Evolutionary conservation across 2,329 filamentous ascomycete species (phyloP).

Genomic region (Macrophomina tecta): DNA sequence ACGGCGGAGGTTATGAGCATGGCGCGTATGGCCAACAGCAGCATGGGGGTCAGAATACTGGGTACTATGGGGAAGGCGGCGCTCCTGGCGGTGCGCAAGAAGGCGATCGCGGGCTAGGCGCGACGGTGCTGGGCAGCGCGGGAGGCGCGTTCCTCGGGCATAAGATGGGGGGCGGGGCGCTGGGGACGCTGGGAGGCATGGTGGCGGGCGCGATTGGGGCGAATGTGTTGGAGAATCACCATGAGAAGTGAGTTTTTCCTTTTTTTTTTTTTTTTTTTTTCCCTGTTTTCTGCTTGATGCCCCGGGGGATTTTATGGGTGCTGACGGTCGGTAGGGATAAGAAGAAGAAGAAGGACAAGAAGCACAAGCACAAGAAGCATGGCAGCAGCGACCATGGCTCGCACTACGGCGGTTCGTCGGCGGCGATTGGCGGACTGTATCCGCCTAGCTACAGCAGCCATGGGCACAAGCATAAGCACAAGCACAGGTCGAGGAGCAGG

Average conservation of each 20-base stretch:
- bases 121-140: slow-evolving; percentile 60
- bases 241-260: slow-evolving; percentile 42
- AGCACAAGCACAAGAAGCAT: slow-evolving; percentile 40
- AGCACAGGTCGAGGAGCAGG: slow-evolving; percentile 40
- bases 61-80: slow-evolving; percentile 30
- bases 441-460: slow-evolving; percentile 36
- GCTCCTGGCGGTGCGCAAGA: slow-evolving; percentile 34
- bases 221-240: slow-evolving; percentile 57
- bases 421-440: slow-evolving; percentile 44
- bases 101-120: slow-evolving; percentile 64
- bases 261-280: slow-evolving; percentile 10
- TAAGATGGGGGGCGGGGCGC: slow-evolving; percentile 59
- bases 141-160: slow-evolving; percentile 62
- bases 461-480: slow-evolving; percentile 35
- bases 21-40: slow-evolving; percentile 30
- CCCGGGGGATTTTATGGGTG: background rate
- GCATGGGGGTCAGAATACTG: slow-evolving; percentile 30
- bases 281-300: slow-evolving; percentile 5
- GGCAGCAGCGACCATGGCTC: slow-evolving; percentile 30
- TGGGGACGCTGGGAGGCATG: slow-evolving; percentile 59
- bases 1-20: background rate
- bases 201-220: slow-evolving; percentile 63
- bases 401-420: slow-evolving; percentile 41
- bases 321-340: slow-evolving; percentile 33
- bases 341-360: slow-evolving; percentile 47